Conservation (phyloP, 2,329 filamentous ascomycete genomes). For the Colletotrichum sp. region DNA sequence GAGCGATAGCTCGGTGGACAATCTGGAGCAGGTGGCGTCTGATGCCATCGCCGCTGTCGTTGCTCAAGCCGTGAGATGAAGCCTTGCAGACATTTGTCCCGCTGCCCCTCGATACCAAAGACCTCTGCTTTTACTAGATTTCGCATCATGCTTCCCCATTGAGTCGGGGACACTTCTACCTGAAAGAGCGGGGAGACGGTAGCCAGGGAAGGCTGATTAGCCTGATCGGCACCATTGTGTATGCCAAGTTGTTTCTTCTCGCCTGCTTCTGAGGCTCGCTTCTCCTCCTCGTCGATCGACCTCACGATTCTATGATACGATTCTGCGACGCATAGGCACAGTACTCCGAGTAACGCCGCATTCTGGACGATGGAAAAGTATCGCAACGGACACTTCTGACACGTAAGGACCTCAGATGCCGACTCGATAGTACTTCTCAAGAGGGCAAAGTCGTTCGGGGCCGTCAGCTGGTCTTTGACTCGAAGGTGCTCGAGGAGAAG, state of each 20-base stretch:
- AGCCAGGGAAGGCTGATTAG: not conserved
- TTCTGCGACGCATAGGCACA: not conserved
- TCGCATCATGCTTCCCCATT: not conserved
- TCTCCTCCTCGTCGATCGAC: not conserved
- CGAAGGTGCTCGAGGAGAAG: not conserved
- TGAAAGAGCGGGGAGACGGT: not conserved
- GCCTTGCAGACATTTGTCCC: not conserved
- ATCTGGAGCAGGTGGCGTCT: not conserved
- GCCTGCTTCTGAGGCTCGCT: not conserved
- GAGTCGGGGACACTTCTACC: not conserved
- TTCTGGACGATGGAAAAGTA: not conserved
- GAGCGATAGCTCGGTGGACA: not conserved
- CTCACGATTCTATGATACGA: not conserved
- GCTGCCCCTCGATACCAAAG: not conserved
- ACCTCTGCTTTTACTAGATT: not conserved
- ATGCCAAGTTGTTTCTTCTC: not conserved
- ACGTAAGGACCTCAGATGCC: not conserved
- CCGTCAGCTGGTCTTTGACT: not conserved
- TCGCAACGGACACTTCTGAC: not conserved
- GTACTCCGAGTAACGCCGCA: not conserved
- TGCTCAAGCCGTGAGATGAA: not conserved
- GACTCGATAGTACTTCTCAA: not conserved
- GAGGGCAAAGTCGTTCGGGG: not conserved
- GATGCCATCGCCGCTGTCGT: not conserved
- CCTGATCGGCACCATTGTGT: not conserved